These are phyloP conservation scores for Cyclotella sp. DNA, from an alignment of 108 stramenopile species.

Conservation along the genomic window DNA sequence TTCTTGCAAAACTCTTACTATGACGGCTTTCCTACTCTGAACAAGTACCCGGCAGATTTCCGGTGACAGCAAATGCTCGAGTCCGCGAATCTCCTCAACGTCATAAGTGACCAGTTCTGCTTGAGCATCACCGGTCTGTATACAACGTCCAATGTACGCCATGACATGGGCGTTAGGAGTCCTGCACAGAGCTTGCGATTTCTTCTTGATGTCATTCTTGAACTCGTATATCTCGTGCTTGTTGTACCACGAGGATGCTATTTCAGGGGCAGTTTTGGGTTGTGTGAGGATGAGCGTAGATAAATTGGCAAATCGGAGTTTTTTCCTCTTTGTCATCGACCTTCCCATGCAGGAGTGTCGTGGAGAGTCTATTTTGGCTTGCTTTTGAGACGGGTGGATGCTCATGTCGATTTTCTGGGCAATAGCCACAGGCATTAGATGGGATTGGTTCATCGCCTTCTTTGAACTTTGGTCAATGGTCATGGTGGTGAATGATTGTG, in stretches of 20 bases:
- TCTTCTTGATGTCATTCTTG: background rate
- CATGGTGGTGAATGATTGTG: no score
- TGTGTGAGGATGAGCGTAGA: background rate
- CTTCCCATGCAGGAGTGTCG: background rate
- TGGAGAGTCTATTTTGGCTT: background rate
- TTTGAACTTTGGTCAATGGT: no score
- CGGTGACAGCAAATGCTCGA: background rate
- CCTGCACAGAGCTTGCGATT: background rate
- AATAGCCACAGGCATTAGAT: no score
- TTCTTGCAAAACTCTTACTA: background rate
- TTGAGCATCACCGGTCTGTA: constrained; percentile 1
- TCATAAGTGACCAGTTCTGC: background rate
- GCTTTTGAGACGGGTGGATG: background rate
- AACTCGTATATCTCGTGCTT: background rate
- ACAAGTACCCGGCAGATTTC: background rate
- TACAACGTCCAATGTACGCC: background rate
- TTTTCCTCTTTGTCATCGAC: background rate
- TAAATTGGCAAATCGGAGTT: background rate
- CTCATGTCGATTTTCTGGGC: background rate
- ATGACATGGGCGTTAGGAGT: background rate
- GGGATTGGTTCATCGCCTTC: no score
- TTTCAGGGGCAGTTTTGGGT: background rate
- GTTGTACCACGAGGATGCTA: background rate
- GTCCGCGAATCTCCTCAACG: background rate
- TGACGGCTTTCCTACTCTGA: background rate